Evolutionary conservation across 2,329 filamentous ascomycete species (phyloP), one percentile per base, ranked within the genome.

Genomic region (Endothia cerciana): DNA sequence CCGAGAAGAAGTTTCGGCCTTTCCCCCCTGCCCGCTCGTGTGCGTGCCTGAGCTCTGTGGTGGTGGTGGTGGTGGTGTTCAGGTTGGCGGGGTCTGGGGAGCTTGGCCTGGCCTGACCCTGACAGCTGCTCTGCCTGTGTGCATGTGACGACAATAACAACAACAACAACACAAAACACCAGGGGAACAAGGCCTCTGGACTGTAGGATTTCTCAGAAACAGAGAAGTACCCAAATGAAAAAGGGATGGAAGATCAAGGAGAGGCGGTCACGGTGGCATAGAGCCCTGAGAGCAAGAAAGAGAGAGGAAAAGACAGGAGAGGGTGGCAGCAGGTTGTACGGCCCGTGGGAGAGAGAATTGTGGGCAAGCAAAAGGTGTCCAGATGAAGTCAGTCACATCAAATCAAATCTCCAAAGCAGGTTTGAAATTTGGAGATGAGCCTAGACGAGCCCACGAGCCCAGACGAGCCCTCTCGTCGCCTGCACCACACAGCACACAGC

Each of bases 351-450:
- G n/a, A n/a, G 28, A 33, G 28, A 53, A n/a, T 17, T 53, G 51
- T 55, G 51, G 51, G 51, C 51, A 36, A 33, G 51, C 17, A 55
- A 55, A 55, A 33, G 51, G 51, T 55, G 51, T 55, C 51, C 51
- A 55, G 47, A 51, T 51, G 47, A 51, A 28, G 47, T 51, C 47
- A 28, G 47, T 51, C 47, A 51, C 47, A 55, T 55, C 51, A 15
- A 55, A 55, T 55, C 30, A 55, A 55, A 55, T 55, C 51, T 55
- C 51, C 51, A 55, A 55, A 55, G 51, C 51, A 55, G 51, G 51
- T 55, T 55, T 55, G 51, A 36, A 55, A 33, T 55, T 36, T 55
- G 51, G 51, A 55, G 51, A 55, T 55, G 51, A 55, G 51, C 22
- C 47, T 51, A 51, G 47, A 28, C 6, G 47, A 51, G 51, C 30